These are phyloP conservation scores for Trichophyton benhamiae DNA, from an alignment of 2,329 filamentous ascomycete genomes.

Conservation along the genomic window DNA sequence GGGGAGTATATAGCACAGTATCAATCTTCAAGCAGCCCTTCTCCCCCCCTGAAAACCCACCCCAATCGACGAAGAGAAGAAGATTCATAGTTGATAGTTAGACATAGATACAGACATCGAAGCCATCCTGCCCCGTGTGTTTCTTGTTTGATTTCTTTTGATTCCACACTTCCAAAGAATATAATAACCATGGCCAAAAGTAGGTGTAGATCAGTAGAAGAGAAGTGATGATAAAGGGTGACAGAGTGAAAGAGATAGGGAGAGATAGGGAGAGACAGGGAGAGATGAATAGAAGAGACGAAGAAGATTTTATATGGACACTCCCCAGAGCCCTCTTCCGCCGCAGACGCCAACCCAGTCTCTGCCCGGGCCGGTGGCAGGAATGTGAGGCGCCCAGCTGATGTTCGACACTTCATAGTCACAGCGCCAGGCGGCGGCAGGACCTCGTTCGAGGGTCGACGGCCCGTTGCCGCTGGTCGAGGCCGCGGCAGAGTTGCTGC, in stretches of 20 bases:
- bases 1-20: too few species aligned
- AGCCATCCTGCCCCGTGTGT: neutral
- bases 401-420: constrained; percentile 38
- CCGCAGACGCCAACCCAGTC: constrained; percentile 37
- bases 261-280: too few species aligned
- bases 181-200: neutral
- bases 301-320: constrained; percentile 21
- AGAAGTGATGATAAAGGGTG: neutral
- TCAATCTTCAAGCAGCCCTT: too few species aligned
- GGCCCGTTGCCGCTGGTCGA: constrained; percentile 7
- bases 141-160: neutral
- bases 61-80: too few species aligned
- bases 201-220: neutral
- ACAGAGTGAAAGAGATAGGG: neutral
- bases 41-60: too few species aligned
- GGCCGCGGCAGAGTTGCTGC: neutral
- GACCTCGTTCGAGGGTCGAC: constrained; percentile 31
- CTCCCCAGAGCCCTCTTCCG: constrained; percentile 35
- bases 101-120: neutral
- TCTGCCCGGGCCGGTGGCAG: constrained; percentile 24
- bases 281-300: neutral
- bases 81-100: too few species aligned
- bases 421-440: constrained; percentile 35
- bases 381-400: constrained; percentile 35
- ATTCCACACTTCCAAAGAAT: neutral